Base-by-base conservation (phyloP, 805 yeast species). In the Tetrapisispora fleetii region DNA sequence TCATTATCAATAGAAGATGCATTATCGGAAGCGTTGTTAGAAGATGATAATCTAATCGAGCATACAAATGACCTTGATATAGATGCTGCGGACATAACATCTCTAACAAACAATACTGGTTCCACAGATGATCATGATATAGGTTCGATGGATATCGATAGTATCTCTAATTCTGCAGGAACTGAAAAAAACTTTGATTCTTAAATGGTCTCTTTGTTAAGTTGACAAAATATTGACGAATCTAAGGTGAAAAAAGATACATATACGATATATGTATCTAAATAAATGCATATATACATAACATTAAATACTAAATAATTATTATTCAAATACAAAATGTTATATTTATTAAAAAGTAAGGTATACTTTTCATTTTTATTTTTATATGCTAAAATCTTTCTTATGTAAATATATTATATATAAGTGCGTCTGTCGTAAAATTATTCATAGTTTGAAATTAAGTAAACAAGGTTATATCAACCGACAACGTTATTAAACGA, bases 401-500 rank as follows among this genome's bases (percentile, higher is more conserved):
- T n/a, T 40, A 16, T 24, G 17, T 41, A 41, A 30, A 36, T 36
- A 36, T 36, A 36, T 36, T 36, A 19, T 36, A 33, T 33, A n/a
- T 39, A 19, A 21, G 21, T 16, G 28, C 7, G 22, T 11, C n/a
- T 18, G 35, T n/a, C 18, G 17, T 16, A n/a, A 14, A n/a, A 17
- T 14, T 27, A 7, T 43, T 11, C 16, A 39, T 4, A 22, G 28
- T 24, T 21, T 17, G 24, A 22, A 7, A 16, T 14, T 17, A n/a
- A 37, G 14, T 9, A 41, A 21, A 36, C 9, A 17, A 11, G 28
- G 13, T 28, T 11, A 17, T 35, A 18, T 52, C 53, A 63, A 45
- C 64, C 67, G 24, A 75, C 74, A 37, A 86, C 93, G 62, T 88
- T 86, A 66, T 86, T 85, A 71, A 91, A 93, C 11, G 96, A 88